Evolutionary conservation across 192 early-diverging fungal species (phyloP).

Genomic region (Entomortierella parvispora): DNA sequence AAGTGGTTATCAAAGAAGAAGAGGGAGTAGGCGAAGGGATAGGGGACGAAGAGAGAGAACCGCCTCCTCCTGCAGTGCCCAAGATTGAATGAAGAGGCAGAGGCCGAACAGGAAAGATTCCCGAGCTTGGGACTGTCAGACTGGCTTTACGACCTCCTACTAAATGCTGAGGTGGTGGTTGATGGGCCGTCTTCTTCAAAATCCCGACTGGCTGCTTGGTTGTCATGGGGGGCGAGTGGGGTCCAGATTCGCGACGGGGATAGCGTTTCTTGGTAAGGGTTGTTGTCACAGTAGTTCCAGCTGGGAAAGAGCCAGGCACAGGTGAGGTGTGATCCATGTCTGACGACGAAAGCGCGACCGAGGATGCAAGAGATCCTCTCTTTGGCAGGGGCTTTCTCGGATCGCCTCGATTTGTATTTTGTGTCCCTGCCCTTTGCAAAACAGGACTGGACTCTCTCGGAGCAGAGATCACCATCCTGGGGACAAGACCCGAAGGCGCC

Average conservation of each 20-base stretch:
- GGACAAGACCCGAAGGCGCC: slow-evolving; percentile 12
- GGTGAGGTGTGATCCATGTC: neutral
- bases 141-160: slow-evolving; percentile 20
- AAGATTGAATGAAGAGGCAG: neutral
- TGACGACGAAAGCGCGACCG: too few species aligned
- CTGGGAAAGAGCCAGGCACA: neutral
- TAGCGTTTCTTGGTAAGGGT: slow-evolving; percentile 18
- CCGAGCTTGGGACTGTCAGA: slow-evolving; percentile 19
- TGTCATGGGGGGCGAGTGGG: slow-evolving; percentile 15
- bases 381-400: neutral
- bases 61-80: neutral
- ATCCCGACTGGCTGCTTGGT: slow-evolving; percentile 44
- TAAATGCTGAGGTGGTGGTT: neutral
- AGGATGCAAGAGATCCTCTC: too few species aligned
- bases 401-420: neutral
- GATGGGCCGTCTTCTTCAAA: slow-evolving; percentile 23
- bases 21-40: neutral
- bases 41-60: neutral
- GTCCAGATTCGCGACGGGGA: slow-evolving; percentile 21
- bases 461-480: slow-evolving; percentile 10
- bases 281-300: neutral
- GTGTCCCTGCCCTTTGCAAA: too few species aligned
- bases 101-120: slow-evolving; percentile 23
- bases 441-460: neutral
- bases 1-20: slow-evolving; percentile 25